A percentile compares a stretch with the other conserved stretches of the same genome.
phyloP scores from a whole-genome alignment of 1,284 basidiomycete species.

The Ustilago cynodontis region DNA sequence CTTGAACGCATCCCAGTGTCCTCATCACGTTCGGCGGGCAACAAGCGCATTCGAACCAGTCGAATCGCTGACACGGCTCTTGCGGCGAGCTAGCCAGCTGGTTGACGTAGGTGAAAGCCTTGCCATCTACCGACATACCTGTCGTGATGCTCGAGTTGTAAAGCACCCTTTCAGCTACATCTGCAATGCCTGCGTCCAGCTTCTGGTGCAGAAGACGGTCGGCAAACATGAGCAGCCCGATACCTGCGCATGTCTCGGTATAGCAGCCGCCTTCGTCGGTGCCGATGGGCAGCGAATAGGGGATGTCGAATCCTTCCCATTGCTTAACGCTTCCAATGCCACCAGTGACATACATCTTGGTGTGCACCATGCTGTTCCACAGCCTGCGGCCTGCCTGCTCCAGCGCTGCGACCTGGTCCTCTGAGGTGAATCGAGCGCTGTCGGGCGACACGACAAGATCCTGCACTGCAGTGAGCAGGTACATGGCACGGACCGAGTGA shows the following conservation, averaged over 20 bases:
- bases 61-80: conserved; percentile 32
- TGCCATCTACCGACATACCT: conserved; percentile 39
- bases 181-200: conserved; percentile 21
- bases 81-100: conserved; percentile 35
- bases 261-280: conserved; percentile 43
- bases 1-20: conserved; percentile 33
- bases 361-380: conserved; percentile 28
- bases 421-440: not conserved
- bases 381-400: conserved; percentile 11
- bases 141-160: conserved; percentile 40
- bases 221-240: conserved; percentile 28
- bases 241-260: conserved; percentile 34
- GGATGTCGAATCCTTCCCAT: conserved; percentile 40
- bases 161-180: conserved; percentile 34
- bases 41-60: conserved; percentile 41
- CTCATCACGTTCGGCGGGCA: conserved; percentile 42
- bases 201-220: conserved; percentile 27
- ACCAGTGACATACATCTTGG: conserved; percentile 42
- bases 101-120: conserved; percentile 36
- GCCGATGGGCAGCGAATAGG: conserved; percentile 31
- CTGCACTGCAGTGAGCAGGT: conserved; percentile 38
- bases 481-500: conserved; percentile 37
- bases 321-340: conserved; percentile 35
- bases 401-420: conserved; percentile 12
- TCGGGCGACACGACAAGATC: conserved; percentile 20